Evolutionary conservation across 768 basidiomycete species (phyloP).

Genomic region (Pulveroboletus sp.): DNA sequence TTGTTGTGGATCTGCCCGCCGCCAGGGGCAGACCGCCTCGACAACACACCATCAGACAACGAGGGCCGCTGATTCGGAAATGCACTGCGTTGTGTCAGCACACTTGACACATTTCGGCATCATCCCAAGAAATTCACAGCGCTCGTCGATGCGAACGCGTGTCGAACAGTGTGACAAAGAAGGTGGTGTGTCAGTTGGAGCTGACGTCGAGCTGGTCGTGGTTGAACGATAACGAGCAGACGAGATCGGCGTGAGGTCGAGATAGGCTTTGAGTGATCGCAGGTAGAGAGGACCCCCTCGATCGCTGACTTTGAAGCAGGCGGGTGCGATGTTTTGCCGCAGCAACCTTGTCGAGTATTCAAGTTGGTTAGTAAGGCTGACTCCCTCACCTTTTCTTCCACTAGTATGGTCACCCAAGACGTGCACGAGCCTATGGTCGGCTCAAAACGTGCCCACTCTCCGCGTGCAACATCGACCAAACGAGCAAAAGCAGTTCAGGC

Average conservation of each 20-base stretch:
- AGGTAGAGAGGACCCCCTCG: no score
- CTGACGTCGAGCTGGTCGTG: neutral
- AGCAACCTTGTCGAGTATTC: slow-evolving; percentile 5
- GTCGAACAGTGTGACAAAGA: neutral
- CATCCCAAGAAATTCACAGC: slow-evolving; percentile 1
- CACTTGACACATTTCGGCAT: slow-evolving; percentile 19
- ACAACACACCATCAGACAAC: slow-evolving; percentile 5
- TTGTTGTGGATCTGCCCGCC: neutral
- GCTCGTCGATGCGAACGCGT: neutral
- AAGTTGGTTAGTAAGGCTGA: neutral
- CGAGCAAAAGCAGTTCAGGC: slow-evolving; percentile 42
- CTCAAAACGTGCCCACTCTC: slow-evolving; percentile 30
- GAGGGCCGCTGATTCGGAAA: slow-evolving; percentile 9
- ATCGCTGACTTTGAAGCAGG: slow-evolving; percentile 28
- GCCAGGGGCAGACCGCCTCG: neutral
- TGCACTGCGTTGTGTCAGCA: slow-evolving; percentile 21
- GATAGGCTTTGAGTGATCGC: slow-evolving; percentile 1
- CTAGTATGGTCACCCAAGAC: slow-evolving; percentile 16
- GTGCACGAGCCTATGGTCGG: slow-evolving; percentile 20
- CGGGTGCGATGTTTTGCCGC: slow-evolving; percentile 8
- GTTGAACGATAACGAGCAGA: neutral
- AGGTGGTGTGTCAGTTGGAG: neutral
- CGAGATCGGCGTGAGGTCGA: neutral
- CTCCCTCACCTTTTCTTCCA: slow-evolving; percentile 4
- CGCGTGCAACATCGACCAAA: slow-evolving; percentile 30